Conservation (phyloP, 2,329 filamentous ascomycete species). For the Laburnicola sp. region DNA sequence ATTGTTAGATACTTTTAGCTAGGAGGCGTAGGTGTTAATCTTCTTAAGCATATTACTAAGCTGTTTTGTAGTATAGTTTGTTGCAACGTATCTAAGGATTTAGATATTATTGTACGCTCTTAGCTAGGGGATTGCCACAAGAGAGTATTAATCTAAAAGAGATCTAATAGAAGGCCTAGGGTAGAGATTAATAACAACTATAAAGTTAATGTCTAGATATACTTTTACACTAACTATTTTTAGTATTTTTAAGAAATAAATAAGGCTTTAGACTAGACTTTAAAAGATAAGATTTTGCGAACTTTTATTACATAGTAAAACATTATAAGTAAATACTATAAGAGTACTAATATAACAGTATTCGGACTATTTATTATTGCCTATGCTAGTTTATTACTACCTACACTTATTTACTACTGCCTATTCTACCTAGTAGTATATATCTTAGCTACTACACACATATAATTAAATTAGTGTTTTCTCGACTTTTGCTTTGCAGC, state of each 20-base stretch:
- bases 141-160: constrained; percentile 32
- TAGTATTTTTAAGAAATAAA: background rate
- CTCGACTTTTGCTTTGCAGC: too few relatives aligned
- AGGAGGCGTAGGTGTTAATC: constrained; percentile 53
- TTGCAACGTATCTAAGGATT: constrained; percentile 57
- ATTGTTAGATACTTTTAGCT: constrained; percentile 46
- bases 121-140: constrained; percentile 49
- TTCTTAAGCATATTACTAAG: constrained; percentile 42
- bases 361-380: too few relatives aligned
- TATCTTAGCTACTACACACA: too few relatives aligned
- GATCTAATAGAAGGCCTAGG: constrained; percentile 38
- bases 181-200: constrained; percentile 56
- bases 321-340: too few relatives aligned
- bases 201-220: constrained; percentile 53
- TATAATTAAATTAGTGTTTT: too few relatives aligned
- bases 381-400: too few relatives aligned
- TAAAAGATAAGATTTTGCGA: too few relatives aligned
- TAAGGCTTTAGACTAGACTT: background rate
- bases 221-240: constrained; percentile 24
- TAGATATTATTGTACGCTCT: constrained; percentile 52
- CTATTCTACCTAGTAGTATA: too few relatives aligned
- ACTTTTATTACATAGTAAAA: too few relatives aligned
- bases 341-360: too few relatives aligned
- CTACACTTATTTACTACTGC: too few relatives aligned
- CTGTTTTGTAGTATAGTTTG: constrained; percentile 49